These are phyloP conservation scores for Phytophthora ramorum DNA, from an alignment of 352 stramenopile genomes.

Conservation along the genomic window DNA sequence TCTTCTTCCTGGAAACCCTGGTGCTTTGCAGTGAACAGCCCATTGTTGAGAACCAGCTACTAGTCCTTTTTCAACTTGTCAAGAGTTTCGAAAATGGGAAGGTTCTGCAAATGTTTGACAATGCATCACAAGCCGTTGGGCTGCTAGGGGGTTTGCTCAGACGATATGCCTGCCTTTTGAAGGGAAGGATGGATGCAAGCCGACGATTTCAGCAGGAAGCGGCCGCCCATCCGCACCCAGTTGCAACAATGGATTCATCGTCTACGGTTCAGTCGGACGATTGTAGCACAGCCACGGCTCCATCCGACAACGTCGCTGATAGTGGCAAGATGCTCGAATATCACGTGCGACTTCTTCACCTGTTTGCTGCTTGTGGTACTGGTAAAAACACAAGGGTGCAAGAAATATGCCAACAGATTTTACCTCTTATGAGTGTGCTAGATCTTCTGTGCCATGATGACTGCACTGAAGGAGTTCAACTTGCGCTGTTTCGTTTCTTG, in stretches of 20 bases:
- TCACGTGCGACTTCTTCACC: conserved; percentile 57
- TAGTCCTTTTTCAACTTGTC: conserved; percentile 75
- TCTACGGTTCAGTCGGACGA: background rate
- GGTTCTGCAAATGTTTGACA: conserved; percentile 67
- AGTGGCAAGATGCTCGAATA: conserved; percentile 59
- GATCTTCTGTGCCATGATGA: conserved; percentile 45
- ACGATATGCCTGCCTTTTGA: conserved; percentile 21
- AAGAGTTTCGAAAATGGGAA: conserved; percentile 61
- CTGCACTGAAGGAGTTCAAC: conserved; percentile 59
- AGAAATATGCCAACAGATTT: conserved; percentile 73
- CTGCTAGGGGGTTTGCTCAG: conserved; percentile 46
- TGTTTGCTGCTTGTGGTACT: conserved; percentile 65
- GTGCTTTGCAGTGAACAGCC: conserved; percentile 67
- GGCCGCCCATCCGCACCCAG: background rate
- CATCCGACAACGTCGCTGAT: conserved; percentile 7
- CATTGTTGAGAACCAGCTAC: conserved; percentile 67
- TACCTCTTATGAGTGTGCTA: conserved; percentile 52
- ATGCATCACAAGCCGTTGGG: conserved; percentile 32
- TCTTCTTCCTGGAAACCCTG: conserved; percentile 69
- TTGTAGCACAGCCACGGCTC: background rate
- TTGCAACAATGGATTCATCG: background rate
- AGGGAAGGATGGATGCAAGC: conserved; percentile 3
- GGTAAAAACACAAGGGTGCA: conserved; percentile 70
- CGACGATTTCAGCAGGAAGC: background rate
- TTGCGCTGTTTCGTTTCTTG: conserved; percentile 63